Evolutionary conservation across 495 filamentous ascomycete genomes (phyloP).

Genomic region (Staphylotrichum longicolle): DNA sequence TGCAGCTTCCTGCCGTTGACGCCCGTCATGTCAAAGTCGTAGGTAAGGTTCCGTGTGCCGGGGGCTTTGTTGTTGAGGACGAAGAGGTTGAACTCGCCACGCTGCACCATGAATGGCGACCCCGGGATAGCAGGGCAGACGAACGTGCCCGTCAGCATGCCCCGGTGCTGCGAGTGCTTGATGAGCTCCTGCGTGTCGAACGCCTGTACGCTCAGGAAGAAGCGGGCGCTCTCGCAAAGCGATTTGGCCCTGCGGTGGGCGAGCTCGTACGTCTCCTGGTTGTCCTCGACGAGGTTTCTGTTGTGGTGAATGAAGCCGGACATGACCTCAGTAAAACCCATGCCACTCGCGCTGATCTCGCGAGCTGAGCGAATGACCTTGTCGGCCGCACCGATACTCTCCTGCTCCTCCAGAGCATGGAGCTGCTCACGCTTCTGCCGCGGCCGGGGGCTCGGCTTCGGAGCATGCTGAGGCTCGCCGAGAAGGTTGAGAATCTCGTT

Average conservation of each 20-base stretch:
- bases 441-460: slow-evolving; percentile 18
- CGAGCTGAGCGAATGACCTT: slow-evolving; percentile 43
- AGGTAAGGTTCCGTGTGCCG: slow-evolving; percentile 57
- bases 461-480: slow-evolving; percentile 39
- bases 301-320: slow-evolving; percentile 59
- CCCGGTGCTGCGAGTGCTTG: slow-evolving; percentile 48
- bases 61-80: slow-evolving; percentile 51
- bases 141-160: slow-evolving; percentile 62
- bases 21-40: slow-evolving; percentile 59
- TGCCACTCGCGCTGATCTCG: slow-evolving; percentile 46
- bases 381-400: slow-evolving; percentile 38
- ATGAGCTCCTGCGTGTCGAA: slow-evolving; percentile 48
- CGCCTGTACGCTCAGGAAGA: slow-evolving; percentile 59
- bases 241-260: slow-evolving; percentile 54
- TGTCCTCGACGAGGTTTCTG: slow-evolving; percentile 45
- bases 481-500: slow-evolving; percentile 53
- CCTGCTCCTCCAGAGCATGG: slow-evolving; percentile 30
- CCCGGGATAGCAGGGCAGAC: slow-evolving; percentile 55
- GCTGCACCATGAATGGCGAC: slow-evolving; percentile 59
- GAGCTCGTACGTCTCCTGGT: slow-evolving; percentile 51
- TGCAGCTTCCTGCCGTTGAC: slow-evolving; percentile 50
- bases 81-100: slow-evolving; percentile 60
- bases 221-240: slow-evolving; percentile 53
- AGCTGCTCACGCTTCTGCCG: slow-evolving; percentile 15
- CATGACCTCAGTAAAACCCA: slow-evolving; percentile 64